Conservation (phyloP, 768 basidiomycete genomes). For the Collybia nuda region DNA sequence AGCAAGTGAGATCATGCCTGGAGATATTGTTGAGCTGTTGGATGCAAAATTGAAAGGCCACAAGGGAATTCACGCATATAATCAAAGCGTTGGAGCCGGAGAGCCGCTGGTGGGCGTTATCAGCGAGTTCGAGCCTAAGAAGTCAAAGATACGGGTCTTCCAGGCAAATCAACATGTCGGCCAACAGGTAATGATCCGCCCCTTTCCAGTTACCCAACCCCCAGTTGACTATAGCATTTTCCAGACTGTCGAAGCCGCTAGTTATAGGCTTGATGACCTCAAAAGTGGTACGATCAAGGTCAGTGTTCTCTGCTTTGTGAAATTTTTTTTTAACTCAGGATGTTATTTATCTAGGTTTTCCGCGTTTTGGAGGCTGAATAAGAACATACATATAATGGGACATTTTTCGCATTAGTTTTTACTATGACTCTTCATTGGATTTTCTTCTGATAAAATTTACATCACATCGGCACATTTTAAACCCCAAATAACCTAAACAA, state of each 20-base stretch:
- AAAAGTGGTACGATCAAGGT: slow-evolving; percentile 86
- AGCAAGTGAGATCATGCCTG: slow-evolving; percentile 80
- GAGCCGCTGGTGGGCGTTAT: slow-evolving; percentile 74
- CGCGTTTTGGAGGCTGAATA: slow-evolving; percentile 37
- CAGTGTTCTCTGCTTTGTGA: slow-evolving; percentile 11
- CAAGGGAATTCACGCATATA: slow-evolving; percentile 78
- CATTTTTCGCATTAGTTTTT: not conserved
- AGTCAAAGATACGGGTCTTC: slow-evolving; percentile 80
- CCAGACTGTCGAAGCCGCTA: slow-evolving; percentile 70
- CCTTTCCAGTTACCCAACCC: not conserved
- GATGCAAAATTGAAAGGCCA: slow-evolving; percentile 78
- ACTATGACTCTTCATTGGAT: slow-evolving; percentile 1
- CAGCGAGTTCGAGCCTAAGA: slow-evolving; percentile 82
- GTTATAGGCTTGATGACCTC: slow-evolving; percentile 86
- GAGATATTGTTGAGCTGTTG: slow-evolving; percentile 74
- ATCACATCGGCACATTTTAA: slow-evolving; percentile 4
- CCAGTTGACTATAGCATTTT: not conserved
- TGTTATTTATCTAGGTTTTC: slow-evolving; percentile 29
- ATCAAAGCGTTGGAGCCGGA: slow-evolving; percentile 49
- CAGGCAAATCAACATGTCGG: slow-evolving; percentile 88
- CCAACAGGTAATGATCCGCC: slow-evolving; percentile 58
- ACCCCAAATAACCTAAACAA: not conserved
- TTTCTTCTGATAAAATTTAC: not conserved
- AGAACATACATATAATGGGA: too few species aligned
- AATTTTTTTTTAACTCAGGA: not conserved